Percentiles rank a stretch among this genome's conserved stretches.
phyloP scores from a whole-genome alignment of 371 early-diverging fungal species.

The Phascolomyces articulosus region DNA sequence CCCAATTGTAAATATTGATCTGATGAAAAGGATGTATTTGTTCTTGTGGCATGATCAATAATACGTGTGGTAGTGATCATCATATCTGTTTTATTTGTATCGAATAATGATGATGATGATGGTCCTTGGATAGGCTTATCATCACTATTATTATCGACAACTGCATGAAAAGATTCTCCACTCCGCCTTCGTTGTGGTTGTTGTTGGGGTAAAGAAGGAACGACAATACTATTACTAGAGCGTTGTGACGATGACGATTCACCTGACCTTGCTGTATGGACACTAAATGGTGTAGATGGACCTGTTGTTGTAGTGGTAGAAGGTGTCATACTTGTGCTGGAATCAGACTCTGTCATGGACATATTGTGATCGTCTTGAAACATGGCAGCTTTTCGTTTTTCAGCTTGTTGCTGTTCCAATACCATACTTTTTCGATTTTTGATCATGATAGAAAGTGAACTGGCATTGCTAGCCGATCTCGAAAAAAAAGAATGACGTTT shows the following conservation, averaged over 20 bases:
- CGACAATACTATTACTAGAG: not conserved
- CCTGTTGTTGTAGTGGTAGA: no score
- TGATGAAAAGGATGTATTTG: not conserved
- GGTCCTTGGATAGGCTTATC: no score
- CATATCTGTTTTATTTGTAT: no score
- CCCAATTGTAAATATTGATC: slow-evolving; percentile 20
- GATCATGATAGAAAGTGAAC: not conserved
- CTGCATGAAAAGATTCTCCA: slow-evolving; percentile 1
- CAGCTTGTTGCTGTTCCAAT: not conserved
- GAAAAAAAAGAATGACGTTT: not conserved
- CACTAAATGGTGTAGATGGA: slow-evolving; percentile 10
- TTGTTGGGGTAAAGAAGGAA: no score
- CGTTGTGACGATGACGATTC: no score
- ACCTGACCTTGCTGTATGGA: slow-evolving; percentile 5
- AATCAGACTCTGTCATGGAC: slow-evolving; percentile 3
- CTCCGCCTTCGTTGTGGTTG: slow-evolving; percentile 4
- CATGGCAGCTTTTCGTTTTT: not conserved
- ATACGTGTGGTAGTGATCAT: no score
- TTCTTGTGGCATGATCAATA: not conserved
- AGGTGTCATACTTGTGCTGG: not conserved
- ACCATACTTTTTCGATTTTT: not conserved
- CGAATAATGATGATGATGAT: no score
- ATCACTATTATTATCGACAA: no score
- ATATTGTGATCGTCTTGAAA: not conserved
- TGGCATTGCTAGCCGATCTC: not conserved